Evolutionary conservation across 2,329 filamentous ascomycete species (phyloP), one percentile per base, ranked within the genome.

Genomic region (Escovopsis sp.): DNA sequence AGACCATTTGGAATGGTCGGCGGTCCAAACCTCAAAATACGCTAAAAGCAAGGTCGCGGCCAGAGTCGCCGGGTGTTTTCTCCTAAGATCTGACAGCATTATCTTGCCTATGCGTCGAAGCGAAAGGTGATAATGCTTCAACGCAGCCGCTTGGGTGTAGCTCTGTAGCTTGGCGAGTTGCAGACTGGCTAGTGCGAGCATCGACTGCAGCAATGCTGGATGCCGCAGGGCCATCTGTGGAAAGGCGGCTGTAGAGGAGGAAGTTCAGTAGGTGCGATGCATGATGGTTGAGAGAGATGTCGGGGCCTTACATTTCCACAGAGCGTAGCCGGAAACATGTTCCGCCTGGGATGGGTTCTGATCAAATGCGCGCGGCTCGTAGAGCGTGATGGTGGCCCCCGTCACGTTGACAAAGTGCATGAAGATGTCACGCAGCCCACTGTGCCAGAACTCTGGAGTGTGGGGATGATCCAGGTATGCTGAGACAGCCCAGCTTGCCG

Each of bases 1-100:
- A 54, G 85, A 91, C 91, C 91, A 98, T 59, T 94, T 94, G 43
- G 82, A 79, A 53, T 96, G 89, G 51, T 98, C 89, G 19, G 87
- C 89, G 33, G 82, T 83, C 80, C 89, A 91, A 15, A 95, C 85
- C 59, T 96, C 91, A 54, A 94, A 96, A 58, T 87, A 96, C 0
- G 80, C 85, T 7, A 98, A 70, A 7, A 96, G 66, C 33, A 95
- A 67, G 0, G 85, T 87, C 2, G 88, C 87, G 7, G 88, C 89
- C n/a, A 96, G 66, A 0, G 87, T 95, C 1, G 85, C 78, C 8
- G 85, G 75, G 43, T 86, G 78, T 8, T 80, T 77, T 42, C 87
- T 77, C 52, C 79, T 77, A 38, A 69, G 70, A 0, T 77, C 68
- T 26, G 83, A 73, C 38, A 76, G 75, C 26, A 96, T 81, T 39